These are phyloP conservation scores for Chlorella vulgaris DNA, from an alignment of 139 green algal species.

Conservation along the genomic window DNA sequence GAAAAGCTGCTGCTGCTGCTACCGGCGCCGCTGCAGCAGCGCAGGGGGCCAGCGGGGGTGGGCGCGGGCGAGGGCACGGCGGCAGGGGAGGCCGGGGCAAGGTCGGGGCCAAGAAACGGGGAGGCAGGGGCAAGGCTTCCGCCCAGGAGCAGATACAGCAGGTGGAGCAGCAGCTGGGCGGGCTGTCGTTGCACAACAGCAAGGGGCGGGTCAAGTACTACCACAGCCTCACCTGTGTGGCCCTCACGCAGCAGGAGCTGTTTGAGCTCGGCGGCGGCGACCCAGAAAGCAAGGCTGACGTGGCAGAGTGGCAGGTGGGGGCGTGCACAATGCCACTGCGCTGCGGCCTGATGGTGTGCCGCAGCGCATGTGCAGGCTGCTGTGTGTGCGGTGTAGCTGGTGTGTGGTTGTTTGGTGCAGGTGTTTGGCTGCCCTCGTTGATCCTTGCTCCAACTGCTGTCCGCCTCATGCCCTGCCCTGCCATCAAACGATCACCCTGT, in stretches of 20 bases:
- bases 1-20: no score
- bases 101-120: no score
- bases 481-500: not conserved
- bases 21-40: no score
- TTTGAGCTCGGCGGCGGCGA: not conserved
- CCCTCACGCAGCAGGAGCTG: slow-evolving; percentile 35
- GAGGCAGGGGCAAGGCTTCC: no score
- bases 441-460: not conserved
- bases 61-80: no score
- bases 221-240: slow-evolving; percentile 28
- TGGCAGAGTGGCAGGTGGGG: slow-evolving; percentile 32
- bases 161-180: not conserved
- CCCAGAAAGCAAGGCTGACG: slow-evolving; percentile 22
- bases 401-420: not conserved
- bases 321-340: no score
- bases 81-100: no score
- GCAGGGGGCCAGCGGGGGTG: no score
- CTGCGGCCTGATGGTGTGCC: no score
- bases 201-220: slow-evolving; percentile 32
- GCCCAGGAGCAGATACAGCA: not conserved
- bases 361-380: not conserved
- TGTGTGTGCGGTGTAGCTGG: not conserved
- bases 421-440: not conserved
- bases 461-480: not conserved
- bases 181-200: slow-evolving; percentile 6